Conservation (phyloP, 2,329 filamentous ascomycete genomes). For the Arthroderma uncinatum region DNA sequence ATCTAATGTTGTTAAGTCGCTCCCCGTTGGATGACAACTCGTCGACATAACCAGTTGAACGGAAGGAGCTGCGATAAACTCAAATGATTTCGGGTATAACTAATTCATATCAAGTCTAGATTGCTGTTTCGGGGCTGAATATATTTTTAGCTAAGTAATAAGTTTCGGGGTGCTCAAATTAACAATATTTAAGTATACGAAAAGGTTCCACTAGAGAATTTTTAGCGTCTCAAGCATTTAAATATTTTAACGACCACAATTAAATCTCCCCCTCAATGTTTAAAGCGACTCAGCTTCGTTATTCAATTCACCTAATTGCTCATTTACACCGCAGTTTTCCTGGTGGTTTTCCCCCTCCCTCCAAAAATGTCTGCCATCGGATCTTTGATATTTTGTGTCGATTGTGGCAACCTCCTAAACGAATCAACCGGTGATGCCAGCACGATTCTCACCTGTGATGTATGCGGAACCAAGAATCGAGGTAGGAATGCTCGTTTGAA, state of each 20-base stretch:
- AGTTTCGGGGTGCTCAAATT: background rate
- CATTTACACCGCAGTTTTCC: background rate
- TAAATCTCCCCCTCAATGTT: no score
- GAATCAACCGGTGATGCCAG: constrained; percentile 65
- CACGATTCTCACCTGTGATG: constrained; percentile 67
- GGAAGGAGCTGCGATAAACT: no score
- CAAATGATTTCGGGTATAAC: no score
- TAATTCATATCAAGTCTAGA: no score
- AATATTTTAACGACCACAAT: background rate
- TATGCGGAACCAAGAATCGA: constrained; percentile 75
- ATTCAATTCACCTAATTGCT: background rate
- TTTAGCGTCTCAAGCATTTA: background rate
- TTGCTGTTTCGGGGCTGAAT: no score
- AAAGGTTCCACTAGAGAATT: background rate
- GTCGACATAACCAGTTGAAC: no score
- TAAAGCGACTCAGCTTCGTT: background rate
- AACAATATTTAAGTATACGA: background rate
- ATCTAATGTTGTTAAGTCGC: no score
- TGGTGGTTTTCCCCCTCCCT: background rate
- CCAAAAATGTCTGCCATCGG: constrained; percentile 70
- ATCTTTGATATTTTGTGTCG: constrained; percentile 81
- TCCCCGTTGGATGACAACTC: no score
- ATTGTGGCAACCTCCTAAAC: constrained; percentile 83
- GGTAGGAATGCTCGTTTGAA: constrained; percentile 40
- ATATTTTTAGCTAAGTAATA: no score